phyloP scores from a whole-genome alignment of 129 eudicot genomes.

The Silybum marianum region DNA sequence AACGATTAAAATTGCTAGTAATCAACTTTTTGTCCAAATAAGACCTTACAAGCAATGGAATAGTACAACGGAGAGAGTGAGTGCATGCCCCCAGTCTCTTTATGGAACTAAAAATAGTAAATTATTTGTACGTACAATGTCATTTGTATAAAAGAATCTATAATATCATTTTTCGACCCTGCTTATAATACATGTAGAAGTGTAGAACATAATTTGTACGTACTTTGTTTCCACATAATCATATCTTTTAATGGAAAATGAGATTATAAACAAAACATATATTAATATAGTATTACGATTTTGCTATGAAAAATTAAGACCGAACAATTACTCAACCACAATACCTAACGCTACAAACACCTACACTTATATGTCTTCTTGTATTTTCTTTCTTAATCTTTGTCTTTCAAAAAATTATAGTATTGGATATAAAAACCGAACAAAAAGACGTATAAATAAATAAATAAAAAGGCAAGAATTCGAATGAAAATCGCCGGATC shows the following conservation, averaged over 20 bases:
- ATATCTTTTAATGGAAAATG: not conserved
- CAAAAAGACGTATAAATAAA: too few species aligned
- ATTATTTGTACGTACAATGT: too few species aligned
- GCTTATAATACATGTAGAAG: not conserved
- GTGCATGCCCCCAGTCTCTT: not conserved
- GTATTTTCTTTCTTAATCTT: not conserved
- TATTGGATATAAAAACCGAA: not conserved
- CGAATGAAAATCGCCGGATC: not conserved
- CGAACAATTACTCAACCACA: not conserved
- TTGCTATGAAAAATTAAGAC: not conserved
- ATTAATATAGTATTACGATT: too few species aligned
- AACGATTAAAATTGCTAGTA: too few species aligned
- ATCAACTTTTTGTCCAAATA: too few species aligned
- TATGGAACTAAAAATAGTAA: not conserved
- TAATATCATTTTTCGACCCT: not conserved
- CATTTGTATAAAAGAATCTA: not conserved
- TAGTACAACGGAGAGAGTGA: too few species aligned
- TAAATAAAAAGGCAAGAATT: not conserved
- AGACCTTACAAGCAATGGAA: too few species aligned
- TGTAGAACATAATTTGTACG: not conserved
- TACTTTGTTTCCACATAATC: not conserved
- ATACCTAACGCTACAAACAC: not conserved
- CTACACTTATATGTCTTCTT: not conserved
- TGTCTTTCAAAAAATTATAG: not conserved
- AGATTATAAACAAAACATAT: not conserved